Evolutionary conservation across 2,329 filamentous ascomycete genomes (phyloP).

Genomic region (Tolypocladium sp.): DNA sequence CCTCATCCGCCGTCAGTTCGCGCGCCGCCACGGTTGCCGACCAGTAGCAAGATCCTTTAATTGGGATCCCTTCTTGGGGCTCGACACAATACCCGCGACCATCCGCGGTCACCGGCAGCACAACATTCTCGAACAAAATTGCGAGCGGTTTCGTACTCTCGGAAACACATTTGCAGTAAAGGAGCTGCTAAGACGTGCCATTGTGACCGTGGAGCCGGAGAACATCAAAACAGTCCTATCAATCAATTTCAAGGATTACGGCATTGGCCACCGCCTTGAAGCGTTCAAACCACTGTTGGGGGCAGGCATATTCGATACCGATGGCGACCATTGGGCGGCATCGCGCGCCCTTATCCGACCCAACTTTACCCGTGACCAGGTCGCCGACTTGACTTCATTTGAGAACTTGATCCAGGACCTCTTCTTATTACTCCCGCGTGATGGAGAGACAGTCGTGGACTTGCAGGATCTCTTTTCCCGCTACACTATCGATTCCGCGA

Average conservation of each 20-base stretch:
- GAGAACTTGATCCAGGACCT: constrained; percentile 17
- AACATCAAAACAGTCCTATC: constrained; percentile 43
- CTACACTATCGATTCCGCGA: constrained; percentile 44
- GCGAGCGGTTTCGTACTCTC: background rate
- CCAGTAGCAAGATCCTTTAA: background rate
- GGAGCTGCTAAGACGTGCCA: background rate
- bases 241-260: constrained; percentile 37
- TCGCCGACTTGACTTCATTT: constrained; percentile 11
- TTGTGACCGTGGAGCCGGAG: constrained; percentile 28
- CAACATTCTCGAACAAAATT: background rate
- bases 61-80: background rate
- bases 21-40: background rate
- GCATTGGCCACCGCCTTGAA: constrained; percentile 9
- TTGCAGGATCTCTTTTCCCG: constrained; percentile 45
- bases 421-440: constrained; percentile 17
- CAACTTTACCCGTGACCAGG: constrained; percentile 14
- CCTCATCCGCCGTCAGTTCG: background rate
- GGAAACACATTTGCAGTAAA: background rate
- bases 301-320: constrained; percentile 31
- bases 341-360: constrained; percentile 23
- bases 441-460: constrained; percentile 21
- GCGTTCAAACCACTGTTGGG: constrained; percentile 25
- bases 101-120: background rate
- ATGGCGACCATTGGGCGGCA: constrained; percentile 31
- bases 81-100: background rate